Conservation (phyloP, 2,329 filamentous ascomycete species). For the Simplicillium sp. region DNA sequence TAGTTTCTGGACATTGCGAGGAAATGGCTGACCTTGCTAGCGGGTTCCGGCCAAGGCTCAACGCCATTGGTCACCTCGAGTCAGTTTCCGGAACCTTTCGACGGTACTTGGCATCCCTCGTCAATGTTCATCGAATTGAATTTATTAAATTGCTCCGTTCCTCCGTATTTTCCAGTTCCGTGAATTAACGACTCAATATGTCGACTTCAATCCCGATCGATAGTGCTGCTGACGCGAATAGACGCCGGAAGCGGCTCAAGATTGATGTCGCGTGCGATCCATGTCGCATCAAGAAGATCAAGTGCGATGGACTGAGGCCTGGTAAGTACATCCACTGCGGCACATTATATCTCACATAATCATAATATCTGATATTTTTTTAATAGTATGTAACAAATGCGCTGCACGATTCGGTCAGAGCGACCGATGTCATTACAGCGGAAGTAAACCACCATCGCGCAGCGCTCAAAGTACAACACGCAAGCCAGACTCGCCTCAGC, state of each 20-base stretch:
- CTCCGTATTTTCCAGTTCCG: too few species aligned
- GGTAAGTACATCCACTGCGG: conserved; percentile 12
- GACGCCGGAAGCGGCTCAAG: conserved; percentile 27
- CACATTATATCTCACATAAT: background rate
- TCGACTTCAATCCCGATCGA: too few species aligned
- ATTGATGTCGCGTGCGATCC: conserved; percentile 32
- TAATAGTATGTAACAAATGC: conserved; percentile 21
- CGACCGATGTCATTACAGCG: conserved; percentile 18
- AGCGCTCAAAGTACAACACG: background rate
- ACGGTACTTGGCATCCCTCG: too few species aligned
- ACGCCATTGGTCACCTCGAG: too few species aligned
- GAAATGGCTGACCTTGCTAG: too few species aligned
- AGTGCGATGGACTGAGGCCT: conserved; percentile 29
- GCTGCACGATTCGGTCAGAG: conserved; percentile 17
- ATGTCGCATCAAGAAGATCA: conserved; percentile 30
- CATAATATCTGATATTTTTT: background rate
- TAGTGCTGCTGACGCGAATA: too few species aligned
- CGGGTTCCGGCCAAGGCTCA: too few species aligned
- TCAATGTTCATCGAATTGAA: too few species aligned
- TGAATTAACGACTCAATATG: too few species aligned
- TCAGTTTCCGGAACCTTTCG: too few species aligned
- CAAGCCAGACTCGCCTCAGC: background rate
- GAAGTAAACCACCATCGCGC: background rate
- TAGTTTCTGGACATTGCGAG: too few species aligned
- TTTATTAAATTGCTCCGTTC: too few species aligned